Percentiles rank a stretch among this genome's conserved stretches.
Conservation (phyloP, 768 basidiomycete species). For the Daedaleopsis nitida region DNA sequence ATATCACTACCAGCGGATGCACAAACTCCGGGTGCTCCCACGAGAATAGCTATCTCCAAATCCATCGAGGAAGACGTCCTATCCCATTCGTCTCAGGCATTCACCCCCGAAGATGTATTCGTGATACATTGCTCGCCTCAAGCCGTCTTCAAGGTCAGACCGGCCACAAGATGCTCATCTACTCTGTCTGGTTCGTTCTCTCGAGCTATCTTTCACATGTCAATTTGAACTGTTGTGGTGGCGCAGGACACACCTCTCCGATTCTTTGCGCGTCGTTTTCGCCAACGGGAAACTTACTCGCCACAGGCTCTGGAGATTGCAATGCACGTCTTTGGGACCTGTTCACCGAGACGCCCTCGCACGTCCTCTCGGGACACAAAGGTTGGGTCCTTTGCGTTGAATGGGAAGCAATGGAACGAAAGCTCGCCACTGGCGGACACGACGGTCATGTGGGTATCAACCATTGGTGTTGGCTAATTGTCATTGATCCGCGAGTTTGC, state of each 20-base stretch:
- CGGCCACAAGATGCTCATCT: constrained; percentile 92
- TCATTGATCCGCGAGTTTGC: no score
- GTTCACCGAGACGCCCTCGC: constrained; percentile 88
- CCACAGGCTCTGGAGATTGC: constrained; percentile 95
- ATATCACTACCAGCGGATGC: constrained; percentile 67
- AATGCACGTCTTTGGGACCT: constrained; percentile 94
- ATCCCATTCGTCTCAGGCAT: constrained; percentile 65
- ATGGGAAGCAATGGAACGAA: constrained; percentile 93
- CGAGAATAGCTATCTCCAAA: constrained; percentile 80
- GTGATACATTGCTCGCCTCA: constrained; percentile 92
- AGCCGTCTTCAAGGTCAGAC: constrained; percentile 91
- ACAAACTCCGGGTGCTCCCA: constrained; percentile 54
- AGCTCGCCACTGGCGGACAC: constrained; percentile 76
- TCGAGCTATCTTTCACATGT: neutral
- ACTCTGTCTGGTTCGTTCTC: constrained; percentile 72
- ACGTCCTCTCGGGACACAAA: constrained; percentile 83
- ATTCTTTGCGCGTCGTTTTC: constrained; percentile 96
- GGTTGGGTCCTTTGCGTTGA: constrained; percentile 98
- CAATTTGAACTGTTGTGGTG: neutral
- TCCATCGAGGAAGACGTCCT: constrained; percentile 85
- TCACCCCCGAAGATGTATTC: constrained; percentile 86
- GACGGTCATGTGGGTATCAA: constrained; percentile 71
- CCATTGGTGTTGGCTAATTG: no score
- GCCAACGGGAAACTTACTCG: constrained; percentile 87
- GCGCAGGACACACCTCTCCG: constrained; percentile 82